Evolutionary conservation across 2,329 filamentous ascomycete genomes (phyloP).

Genomic region (Aspergillus ochraceoroseus): DNA sequence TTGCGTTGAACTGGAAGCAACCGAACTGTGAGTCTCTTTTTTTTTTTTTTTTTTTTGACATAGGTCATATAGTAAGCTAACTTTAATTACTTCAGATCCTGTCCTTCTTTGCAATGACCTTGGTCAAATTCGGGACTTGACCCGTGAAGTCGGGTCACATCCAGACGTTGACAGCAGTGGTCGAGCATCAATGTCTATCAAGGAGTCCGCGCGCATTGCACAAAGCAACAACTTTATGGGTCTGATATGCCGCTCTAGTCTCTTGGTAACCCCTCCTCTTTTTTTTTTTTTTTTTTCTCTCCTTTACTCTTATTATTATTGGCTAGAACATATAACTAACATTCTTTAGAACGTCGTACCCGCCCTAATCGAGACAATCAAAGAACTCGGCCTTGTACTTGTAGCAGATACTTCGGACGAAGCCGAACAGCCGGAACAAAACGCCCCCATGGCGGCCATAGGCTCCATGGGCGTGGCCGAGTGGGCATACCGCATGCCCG

Average conservation of each 20-base stretch:
- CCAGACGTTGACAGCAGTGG: constrained; percentile 57
- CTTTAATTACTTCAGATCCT: constrained; percentile 53
- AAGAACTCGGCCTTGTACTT: constrained; percentile 85
- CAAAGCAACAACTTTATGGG: constrained; percentile 99
- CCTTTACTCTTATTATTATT: constrained; percentile 6
- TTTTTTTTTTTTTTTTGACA: too few relatives aligned
- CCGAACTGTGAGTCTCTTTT: constrained; percentile 66
- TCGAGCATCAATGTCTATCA: constrained; percentile 75
- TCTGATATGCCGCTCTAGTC: constrained; percentile 77
- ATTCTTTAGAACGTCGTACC: constrained; percentile 75
- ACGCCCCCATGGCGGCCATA: constrained; percentile 21
- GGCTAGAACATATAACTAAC: neutral
- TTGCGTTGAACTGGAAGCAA: constrained; percentile 97
- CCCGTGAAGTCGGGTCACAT: constrained; percentile 35
- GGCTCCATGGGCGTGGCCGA: constrained; percentile 34
- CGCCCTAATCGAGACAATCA: constrained; percentile 85
- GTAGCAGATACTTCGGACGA: constrained; percentile 79
- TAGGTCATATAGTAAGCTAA: constrained; percentile 5
- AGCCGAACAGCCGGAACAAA: constrained; percentile 25
- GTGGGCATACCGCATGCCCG: constrained; percentile 55
- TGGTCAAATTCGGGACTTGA: constrained; percentile 50
- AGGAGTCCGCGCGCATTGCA: constrained; percentile 88
- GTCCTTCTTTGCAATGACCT: constrained; percentile 94
- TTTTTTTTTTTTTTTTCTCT: neutral
- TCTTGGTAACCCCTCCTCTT: constrained; percentile 68